Base-by-base conservation (phyloP, 768 basidiomycete genomes). In the Suillus ampliporus region DNA sequence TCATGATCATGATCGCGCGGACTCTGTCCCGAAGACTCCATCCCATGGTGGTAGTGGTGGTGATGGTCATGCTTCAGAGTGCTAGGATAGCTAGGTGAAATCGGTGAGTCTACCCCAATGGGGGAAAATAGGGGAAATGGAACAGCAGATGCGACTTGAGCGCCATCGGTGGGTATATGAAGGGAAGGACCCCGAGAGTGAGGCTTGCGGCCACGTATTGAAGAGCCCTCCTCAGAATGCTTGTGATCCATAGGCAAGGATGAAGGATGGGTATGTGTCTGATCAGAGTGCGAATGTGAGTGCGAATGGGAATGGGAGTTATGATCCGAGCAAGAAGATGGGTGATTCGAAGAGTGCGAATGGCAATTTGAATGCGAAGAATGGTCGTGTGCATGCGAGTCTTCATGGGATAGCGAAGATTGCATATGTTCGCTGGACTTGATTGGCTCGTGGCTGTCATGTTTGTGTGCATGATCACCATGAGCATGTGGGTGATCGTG, bases 81-180 rank as follows among this genome's bases (percentile, higher is more conserved):
- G 57, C 72, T 77, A n/a, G 74, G 74, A 73, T 91, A 90, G 63
- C 67, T 84, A 0, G 89, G 90, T 1, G 90, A 91, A 26, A 90
- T 74, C 0, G 89, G 90, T 1, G 88, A 86, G 53, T 73, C 71
- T 23, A 69, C 63, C 17, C 62, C 64, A 37, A 31, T 61, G 5
- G 68, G 72, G 64, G 67, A 74, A 52, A 69, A 65, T 38, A 62
- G 54, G 63, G 69, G 72, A 63, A 73, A 73, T 61, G 70, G 68
- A 67, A 71, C 60, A 34, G 62, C 37, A 59, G 71, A 53, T 64
- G 66, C 66, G 63, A 67, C 34, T 52, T 58, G 66, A 53, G 64
- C 65, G 57, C 40, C 71, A 65, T 64, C 69, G n/a, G 68, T 64
- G 40, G 77, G 69, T 44, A 79, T 71, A 61, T 79, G 74, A 28